These are phyloP conservation scores for Paratinospora sagittata DNA, from an alignment of 164 flowering plant genomes.

Conservation along the genomic window DNA sequence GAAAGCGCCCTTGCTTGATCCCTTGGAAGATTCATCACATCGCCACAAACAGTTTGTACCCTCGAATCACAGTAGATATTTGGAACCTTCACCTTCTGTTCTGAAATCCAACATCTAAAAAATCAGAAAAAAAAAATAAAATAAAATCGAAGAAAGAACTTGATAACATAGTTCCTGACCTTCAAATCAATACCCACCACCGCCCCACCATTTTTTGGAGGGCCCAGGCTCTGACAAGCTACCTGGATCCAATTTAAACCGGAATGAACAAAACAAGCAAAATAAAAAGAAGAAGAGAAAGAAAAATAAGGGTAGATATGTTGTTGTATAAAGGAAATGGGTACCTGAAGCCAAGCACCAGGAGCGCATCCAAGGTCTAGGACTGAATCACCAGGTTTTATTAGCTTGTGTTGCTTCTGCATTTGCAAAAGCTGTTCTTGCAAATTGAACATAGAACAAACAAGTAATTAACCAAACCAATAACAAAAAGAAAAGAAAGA, in stretches of 20 bases:
- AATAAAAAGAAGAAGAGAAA: background rate
- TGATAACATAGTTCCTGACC: slow-evolving; percentile 30
- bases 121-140: background rate
- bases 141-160: background rate
- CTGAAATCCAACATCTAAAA: slow-evolving; percentile 28
- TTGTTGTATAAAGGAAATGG: slow-evolving; percentile 1
- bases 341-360: slow-evolving; percentile 99
- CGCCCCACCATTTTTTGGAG: slow-evolving; percentile 61
- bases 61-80: slow-evolving; percentile 63
- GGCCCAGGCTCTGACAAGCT: slow-evolving; percentile 94
- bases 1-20: slow-evolving; percentile 56
- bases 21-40: slow-evolving; percentile 67
- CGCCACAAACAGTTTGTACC: slow-evolving; percentile 75
- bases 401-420: slow-evolving; percentile 74
- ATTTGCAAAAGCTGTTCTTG: slow-evolving; percentile 68
- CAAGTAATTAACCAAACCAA: background rate
- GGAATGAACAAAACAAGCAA: background rate
- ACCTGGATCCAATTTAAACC: slow-evolving; percentile 38
- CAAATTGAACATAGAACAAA: background rate
- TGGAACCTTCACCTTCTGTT: slow-evolving; percentile 97
- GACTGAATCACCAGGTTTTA: slow-evolving; percentile 80
- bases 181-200: slow-evolving; percentile 91
- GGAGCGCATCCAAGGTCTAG: slow-evolving; percentile 99
- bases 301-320: background rate
- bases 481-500: slow-evolving; percentile 6